Evolutionary conservation across 2,329 filamentous ascomycete genomes (phyloP).

Genomic region (Scleromitrula shiraiana): DNA sequence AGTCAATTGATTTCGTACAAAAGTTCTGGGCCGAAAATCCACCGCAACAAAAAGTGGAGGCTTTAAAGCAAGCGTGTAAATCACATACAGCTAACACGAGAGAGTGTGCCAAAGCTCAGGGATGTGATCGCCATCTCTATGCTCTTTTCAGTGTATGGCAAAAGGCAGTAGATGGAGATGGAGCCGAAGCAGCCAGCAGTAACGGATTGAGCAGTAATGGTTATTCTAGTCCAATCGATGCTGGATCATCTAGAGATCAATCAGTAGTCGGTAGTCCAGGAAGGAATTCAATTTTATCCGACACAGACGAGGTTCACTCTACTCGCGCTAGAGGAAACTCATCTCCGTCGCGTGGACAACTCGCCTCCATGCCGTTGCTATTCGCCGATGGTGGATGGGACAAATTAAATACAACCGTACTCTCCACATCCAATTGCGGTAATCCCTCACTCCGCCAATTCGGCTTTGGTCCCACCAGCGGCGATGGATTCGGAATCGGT

Average conservation of each 20-base stretch:
- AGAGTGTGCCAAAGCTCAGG: constrained; percentile 81
- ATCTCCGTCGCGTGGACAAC: constrained; percentile 39
- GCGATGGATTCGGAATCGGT: constrained; percentile 91
- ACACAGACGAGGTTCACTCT: constrained; percentile 5
- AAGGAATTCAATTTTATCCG: constrained; percentile 41
- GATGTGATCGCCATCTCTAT: constrained; percentile 88
- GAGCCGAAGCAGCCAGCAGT: constrained; percentile 41
- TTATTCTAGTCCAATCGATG: constrained; percentile 49
- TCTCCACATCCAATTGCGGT: constrained; percentile 97
- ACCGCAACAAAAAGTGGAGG: constrained; percentile 73
- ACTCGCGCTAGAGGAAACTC: constrained; percentile 43
- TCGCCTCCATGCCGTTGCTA: constrained; percentile 59
- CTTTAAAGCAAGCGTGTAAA: constrained; percentile 73
- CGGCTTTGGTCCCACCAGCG: constrained; percentile 90
- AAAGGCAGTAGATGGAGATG: constrained; percentile 69
- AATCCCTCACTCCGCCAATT: constrained; percentile 94
- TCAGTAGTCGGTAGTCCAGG: constrained; percentile 46
- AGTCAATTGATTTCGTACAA: constrained; percentile 81
- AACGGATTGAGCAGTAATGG: constrained; percentile 45
- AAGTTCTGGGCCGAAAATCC: constrained; percentile 93
- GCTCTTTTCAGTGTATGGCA: constrained; percentile 95
- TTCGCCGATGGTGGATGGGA: constrained; percentile 92
- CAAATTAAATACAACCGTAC: constrained; percentile 85
- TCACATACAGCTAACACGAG: constrained; percentile 74
- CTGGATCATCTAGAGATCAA: constrained; percentile 39